These are phyloP conservation scores for Kazachstania martiniae DNA, from an alignment of 805 yeast species.

Conservation along the genomic window DNA sequence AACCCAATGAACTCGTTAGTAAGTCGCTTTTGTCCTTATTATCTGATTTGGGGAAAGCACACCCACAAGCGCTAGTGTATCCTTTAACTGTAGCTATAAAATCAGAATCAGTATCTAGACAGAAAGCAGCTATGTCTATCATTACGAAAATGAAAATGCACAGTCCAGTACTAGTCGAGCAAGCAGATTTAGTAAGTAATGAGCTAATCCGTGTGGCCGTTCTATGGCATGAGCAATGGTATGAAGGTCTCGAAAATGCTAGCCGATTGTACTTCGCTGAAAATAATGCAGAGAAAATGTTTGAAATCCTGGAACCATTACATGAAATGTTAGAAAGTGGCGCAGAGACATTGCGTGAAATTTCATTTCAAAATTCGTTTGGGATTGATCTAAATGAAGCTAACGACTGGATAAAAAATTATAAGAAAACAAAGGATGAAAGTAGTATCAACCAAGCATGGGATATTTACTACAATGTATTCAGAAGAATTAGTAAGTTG, in stretches of 20 bases:
- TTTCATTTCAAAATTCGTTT: conserved; percentile 84
- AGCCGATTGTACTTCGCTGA: conserved; percentile 89
- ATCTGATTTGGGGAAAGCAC: conserved; percentile 84
- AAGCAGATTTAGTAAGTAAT: conserved; percentile 86
- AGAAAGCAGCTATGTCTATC: conserved; percentile 82
- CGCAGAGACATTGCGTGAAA: conserved; percentile 87
- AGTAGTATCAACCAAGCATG: conserved; percentile 92
- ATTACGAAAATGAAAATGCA: conserved; percentile 88
- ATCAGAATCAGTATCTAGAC: conserved; percentile 81
- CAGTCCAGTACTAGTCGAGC: conserved; percentile 74
- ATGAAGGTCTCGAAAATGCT: conserved; percentile 94
- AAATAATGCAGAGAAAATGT: conserved; percentile 90
- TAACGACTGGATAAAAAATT: conserved; percentile 83
- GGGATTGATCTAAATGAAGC: conserved; percentile 92
- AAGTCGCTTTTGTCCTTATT: conserved; percentile 67
- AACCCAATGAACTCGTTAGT: conserved; percentile 79
- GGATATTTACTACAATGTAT: conserved; percentile 92
- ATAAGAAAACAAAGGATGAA: conserved; percentile 72
- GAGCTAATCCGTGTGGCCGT: conserved; percentile 93
- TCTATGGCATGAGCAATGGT: conserved; percentile 97
- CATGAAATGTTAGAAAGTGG: conserved; percentile 78
- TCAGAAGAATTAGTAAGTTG: conserved; percentile 82
- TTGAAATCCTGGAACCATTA: conserved; percentile 77
- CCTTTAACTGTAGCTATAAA: conserved; percentile 94
- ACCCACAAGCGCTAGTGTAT: conserved; percentile 93